Conservation (phyloP, 805 yeast genomes). For the Debaryomyces castellii region DNA sequence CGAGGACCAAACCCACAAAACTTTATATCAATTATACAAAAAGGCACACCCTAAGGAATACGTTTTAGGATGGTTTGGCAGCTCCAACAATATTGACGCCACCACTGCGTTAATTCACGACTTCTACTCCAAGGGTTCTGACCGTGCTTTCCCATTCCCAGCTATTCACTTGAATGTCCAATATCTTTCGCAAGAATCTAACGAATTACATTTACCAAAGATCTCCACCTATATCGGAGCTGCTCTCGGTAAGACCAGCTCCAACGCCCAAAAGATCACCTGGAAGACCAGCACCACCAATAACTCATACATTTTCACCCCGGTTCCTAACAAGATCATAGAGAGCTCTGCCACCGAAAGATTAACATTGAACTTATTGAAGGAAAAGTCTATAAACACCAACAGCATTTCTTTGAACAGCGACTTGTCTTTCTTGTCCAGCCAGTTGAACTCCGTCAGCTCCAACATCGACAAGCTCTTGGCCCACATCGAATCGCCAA, state of each 20-base stretch:
- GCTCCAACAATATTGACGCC: conserved; percentile 59
- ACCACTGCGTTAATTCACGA: conserved; percentile 79
- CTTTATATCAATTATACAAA: conserved; percentile 69
- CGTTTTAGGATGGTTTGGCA: conserved; percentile 84
- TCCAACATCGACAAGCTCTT: conserved; percentile 50
- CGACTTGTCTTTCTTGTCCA: conserved; percentile 46
- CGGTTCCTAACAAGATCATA: conserved; percentile 64
- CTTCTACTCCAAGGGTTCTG: conserved; percentile 67
- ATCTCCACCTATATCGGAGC: conserved; percentile 75
- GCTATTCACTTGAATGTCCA: conserved; percentile 78
- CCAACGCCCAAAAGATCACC: conserved; percentile 23
- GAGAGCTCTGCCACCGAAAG: conserved; percentile 57
- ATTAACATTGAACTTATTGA: conserved; percentile 50
- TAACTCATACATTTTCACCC: conserved; percentile 65
- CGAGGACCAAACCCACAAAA: conserved; percentile 72
- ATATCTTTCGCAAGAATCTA: conserved; percentile 46
- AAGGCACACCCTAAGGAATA: conserved; percentile 75
- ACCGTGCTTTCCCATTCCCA: conserved; percentile 71
- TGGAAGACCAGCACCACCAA: conserved; percentile 36
- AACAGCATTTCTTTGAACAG: conserved; percentile 31
- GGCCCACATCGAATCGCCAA: conserved; percentile 45
- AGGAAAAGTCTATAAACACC: conserved; percentile 32
- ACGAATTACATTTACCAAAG: conserved; percentile 52
- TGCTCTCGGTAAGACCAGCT: conserved; percentile 53
- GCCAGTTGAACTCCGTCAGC: conserved; percentile 46